Percentiles rank a stretch among this genome's conserved stretches.
These are phyloP conservation scores for Neofusicoccum kwambonambiense DNA, from an alignment of 2,329 filamentous ascomycete genomes.

Conservation along the genomic window DNA sequence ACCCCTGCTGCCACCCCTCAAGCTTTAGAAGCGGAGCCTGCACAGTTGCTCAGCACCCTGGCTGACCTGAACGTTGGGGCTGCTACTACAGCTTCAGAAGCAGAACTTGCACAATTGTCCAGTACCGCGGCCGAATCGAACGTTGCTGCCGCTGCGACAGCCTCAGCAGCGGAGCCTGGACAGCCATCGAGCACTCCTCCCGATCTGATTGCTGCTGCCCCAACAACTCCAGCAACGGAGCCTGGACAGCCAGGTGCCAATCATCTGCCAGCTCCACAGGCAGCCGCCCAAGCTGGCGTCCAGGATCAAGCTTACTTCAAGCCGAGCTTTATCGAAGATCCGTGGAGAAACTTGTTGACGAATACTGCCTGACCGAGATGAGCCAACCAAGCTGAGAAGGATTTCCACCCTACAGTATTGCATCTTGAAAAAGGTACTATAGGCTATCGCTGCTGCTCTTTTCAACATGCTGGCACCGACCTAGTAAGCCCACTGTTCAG, in stretches of 20 bases:
- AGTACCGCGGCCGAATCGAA: too few species aligned
- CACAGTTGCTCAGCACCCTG: too few species aligned
- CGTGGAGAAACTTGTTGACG: constrained; percentile 52
- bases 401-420: neutral
- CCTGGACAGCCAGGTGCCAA: constrained; percentile 13
- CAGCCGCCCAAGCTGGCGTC: constrained; percentile 20
- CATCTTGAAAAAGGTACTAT: neutral
- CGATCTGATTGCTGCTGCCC: too few species aligned
- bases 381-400: neutral
- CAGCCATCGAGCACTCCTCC: too few species aligned
- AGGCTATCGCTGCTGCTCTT: too few species aligned
- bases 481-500: too few species aligned
- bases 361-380: neutral
- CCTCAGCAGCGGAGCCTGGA: too few species aligned
- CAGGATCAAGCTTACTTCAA: constrained; percentile 72
- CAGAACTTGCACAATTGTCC: too few species aligned
- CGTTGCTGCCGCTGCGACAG: too few species aligned
- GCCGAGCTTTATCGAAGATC: constrained; percentile 67
- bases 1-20: neutral
- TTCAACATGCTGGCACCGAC: too few species aligned
- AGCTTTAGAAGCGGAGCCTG: neutral
- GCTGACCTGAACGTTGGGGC: too few species aligned
- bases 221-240: neutral
- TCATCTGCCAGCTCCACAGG: constrained; percentile 18
- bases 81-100: too few species aligned